Base-by-base conservation (phyloP, 2,329 filamentous ascomycete genomes). In the Penicillium brevicompactum region DNA sequence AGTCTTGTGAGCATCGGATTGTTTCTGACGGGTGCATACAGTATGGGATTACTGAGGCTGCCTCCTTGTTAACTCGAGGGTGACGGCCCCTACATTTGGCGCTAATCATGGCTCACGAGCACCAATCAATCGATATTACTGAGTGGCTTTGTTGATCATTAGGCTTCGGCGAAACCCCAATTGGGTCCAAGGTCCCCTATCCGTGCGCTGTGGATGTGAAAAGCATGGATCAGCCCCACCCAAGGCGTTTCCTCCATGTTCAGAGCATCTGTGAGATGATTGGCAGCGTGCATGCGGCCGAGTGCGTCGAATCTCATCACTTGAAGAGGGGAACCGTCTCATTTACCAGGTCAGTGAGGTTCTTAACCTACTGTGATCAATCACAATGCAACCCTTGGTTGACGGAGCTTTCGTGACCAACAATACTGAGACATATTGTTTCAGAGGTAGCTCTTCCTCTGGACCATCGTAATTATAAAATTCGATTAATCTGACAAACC, bases 111-210 rank as follows among this genome's bases (percentile, higher is more conserved):
- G 43, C 43, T 46, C 43, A 46, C 43, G 27, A 46, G 43, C 43
- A 46, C 43, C 43, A 46, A 46, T 46, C 43, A 46, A 46, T 46
- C 43, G 43, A 46, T 46, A 46, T 32, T 32, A 46, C 43, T 46
- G 43, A 46, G 43, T 46, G 43, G 43, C 43, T 46, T 46, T 46
- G 43, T 46, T 46, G 43, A 46, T 46, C 43, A 46, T 46, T 46
- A 34, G 43, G 43, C 43, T 46, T 46, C 43, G 43, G 43, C 43
- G 27, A 46, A 46, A 46, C 43, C 43, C 27, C 7, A 46, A 11
- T 13, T 46, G 43, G 43, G 43, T 46, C 43, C 43, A 46, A 46
- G 43, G 43, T 14, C 43, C 43, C n/a, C 30, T 46, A 46, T 34
- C 43, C 43, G 43, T 46, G 43, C 43, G 43, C 43, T 46, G 43